A percentile compares a stretch with the other conserved stretches of the same genome.
Evolutionary conservation across 2,329 filamentous ascomycete genomes (phyloP).

Genomic region (Claviceps sp.): DNA sequence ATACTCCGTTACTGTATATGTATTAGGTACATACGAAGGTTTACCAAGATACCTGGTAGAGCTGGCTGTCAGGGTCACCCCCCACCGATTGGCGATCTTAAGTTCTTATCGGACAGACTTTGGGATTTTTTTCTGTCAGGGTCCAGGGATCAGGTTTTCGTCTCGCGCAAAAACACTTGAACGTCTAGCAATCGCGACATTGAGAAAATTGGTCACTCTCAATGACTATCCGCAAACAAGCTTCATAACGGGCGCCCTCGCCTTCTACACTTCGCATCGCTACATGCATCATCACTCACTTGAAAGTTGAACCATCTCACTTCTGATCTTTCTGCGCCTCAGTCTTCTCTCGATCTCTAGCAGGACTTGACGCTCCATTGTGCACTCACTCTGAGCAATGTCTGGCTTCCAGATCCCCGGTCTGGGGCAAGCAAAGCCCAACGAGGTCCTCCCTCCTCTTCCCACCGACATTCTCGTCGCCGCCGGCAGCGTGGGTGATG

Average conservation of each 20-base stretch:
- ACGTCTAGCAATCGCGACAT: background rate
- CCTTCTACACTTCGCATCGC: background rate
- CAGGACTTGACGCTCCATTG: too few relatives aligned
- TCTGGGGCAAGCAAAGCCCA: constrained; percentile 28
- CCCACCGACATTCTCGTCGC: constrained; percentile 19
- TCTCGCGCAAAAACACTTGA: background rate
- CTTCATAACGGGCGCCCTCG: background rate
- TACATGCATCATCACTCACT: background rate
- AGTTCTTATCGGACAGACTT: too few relatives aligned
- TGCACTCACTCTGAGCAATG: constrained; percentile 17
- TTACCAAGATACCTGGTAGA: too few relatives aligned
- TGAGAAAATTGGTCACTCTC: background rate
- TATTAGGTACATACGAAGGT: too few relatives aligned
- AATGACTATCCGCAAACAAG: background rate
- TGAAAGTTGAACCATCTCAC: background rate
- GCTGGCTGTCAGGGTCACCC: too few relatives aligned
- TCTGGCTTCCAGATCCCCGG: constrained; percentile 30
- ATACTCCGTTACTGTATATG: too few relatives aligned
- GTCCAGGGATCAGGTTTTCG: background rate
- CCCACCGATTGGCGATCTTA: too few relatives aligned
- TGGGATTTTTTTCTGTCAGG: background rate
- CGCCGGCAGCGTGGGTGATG: constrained; percentile 13
- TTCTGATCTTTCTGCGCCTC: too few relatives aligned
- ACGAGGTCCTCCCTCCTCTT: constrained; percentile 26
- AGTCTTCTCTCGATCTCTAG: too few relatives aligned